These are phyloP conservation scores for Backusella morwellensis DNA, from an alignment of 192 early-diverging fungal genomes.

Conservation along the genomic window DNA sequence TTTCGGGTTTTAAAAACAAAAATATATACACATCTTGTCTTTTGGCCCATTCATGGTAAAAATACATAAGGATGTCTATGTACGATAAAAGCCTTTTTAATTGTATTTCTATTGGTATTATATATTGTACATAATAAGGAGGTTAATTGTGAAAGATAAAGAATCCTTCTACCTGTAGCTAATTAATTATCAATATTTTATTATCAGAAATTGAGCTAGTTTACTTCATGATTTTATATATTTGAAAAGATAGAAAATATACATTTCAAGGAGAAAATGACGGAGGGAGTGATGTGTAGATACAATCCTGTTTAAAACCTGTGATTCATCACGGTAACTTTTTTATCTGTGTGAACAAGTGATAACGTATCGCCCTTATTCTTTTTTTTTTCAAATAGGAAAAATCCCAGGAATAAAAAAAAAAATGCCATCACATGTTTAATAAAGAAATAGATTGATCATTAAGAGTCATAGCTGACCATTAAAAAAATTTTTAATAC, in stretches of 20 bases:
- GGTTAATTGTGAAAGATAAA: not conserved
- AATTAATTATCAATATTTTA: not conserved
- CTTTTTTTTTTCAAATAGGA: not conserved
- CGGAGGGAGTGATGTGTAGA: not conserved
- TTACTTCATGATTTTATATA: not conserved
- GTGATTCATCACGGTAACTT: not conserved
- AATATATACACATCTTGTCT: slow-evolving; percentile 12
- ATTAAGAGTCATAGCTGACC: not conserved
- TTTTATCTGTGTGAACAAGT: not conserved
- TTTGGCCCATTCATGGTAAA: not conserved
- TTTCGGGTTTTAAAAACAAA: not conserved
- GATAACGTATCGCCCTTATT: not conserved
- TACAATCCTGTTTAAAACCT: not conserved
- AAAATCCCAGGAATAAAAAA: not conserved
- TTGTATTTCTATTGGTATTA: not conserved
- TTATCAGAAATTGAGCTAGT: not conserved
- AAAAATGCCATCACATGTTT: not conserved
- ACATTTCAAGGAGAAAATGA: not conserved
- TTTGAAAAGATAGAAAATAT: slow-evolving; percentile 1
- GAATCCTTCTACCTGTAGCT: not conserved
- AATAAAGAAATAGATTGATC: not conserved
- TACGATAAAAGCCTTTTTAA: not conserved
- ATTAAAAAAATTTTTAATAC: not conserved
- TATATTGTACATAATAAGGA: not conserved
- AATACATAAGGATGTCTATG: not conserved